Base-by-base conservation (phyloP, 2,329 filamentous ascomycete species). In the Cladosporium sp. region DNA sequence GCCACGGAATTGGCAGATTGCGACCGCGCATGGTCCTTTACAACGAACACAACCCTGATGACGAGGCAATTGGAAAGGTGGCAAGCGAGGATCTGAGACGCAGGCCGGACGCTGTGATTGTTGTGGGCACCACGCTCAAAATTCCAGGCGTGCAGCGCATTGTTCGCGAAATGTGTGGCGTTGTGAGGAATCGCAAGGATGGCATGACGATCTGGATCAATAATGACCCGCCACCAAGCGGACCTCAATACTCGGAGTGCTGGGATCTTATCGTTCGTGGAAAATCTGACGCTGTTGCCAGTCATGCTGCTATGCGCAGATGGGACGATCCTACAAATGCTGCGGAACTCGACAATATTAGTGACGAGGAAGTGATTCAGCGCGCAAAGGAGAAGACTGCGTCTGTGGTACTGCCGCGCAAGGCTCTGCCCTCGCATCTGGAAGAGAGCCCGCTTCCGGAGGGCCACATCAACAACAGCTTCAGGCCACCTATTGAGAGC, bases 1-100 rank as follows among this genome's bases (percentile, higher is more conserved):
- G 93, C 75, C 95, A 97, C 74, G 95, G 95, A 1, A 91, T 99
- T 72, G 95, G 95, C 51, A 88, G 92, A 68, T 82, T 99, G 69
- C 88, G 95, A 26, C 95, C 95, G 26, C 88, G 95, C 66, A 97
- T 99, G 82, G 94, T 98, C 4, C 85, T 99, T 11, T 99, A 99
- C 82, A 97, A 98, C 76, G 95, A 99, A 78, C 90, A 92, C 77
- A 97, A 98, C 75, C 95, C 95, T 0, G 95, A 99, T 71, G 92
- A 95, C 71, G 94, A 97, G 72, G 94, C 95, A 15, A 99, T 99
- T 76, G 93, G 94, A 52, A 92, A 92, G 26, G 93, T 97, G 49
- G 92, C 93, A 61, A 88, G 88, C 70, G 90, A 93, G 4, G 95
- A 99, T 76, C 82, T 98, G 66, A 90, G 92, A 68, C 87, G 90